These are phyloP conservation scores for Cryptococcus jaspeensis DNA, from an alignment of 1,284 basidiomycete species.

Conservation along the genomic window DNA sequence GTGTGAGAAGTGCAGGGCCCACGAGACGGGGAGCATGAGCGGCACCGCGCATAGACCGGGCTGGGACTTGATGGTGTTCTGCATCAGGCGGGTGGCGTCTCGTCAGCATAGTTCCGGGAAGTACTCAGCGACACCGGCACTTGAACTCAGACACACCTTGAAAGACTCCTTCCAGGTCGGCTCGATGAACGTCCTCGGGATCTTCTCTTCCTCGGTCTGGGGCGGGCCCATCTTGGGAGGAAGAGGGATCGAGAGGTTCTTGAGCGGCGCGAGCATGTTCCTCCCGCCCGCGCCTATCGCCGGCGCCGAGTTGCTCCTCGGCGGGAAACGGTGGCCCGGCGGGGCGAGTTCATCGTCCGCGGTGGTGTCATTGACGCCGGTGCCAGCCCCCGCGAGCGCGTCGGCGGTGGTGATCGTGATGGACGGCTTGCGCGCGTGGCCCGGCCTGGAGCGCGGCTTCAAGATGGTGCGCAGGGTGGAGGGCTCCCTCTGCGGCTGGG, in stretches of 20 bases:
- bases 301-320: neutral
- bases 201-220: slow-evolving; percentile 7
- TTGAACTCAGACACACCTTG: slow-evolving; percentile 13
- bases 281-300: neutral
- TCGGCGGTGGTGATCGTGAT: slow-evolving; percentile 12
- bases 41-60: slow-evolving; percentile 42
- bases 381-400: neutral
- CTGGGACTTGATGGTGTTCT: slow-evolving; percentile 40
- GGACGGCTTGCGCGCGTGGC: slow-evolving; percentile 14
- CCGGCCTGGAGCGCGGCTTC: slow-evolving; percentile 16
- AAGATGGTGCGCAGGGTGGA: slow-evolving; percentile 13
- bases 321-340: neutral
- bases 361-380: neutral
- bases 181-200: slow-evolving; percentile 13
- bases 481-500: neutral
- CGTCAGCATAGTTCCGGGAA: neutral
- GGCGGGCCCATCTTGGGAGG: slow-evolving; percentile 20
- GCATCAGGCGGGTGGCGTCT: neutral
- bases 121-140: no score
- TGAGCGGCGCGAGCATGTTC: slow-evolving; percentile 12
- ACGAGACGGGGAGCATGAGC: slow-evolving; percentile 60
- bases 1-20: slow-evolving; percentile 67
- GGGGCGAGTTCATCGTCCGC: no score
- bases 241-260: slow-evolving; percentile 16
- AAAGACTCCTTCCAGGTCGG: slow-evolving; percentile 20